phyloP scores from a whole-genome alignment of 805 yeast species.

The Blastobotrys robertii region DNA sequence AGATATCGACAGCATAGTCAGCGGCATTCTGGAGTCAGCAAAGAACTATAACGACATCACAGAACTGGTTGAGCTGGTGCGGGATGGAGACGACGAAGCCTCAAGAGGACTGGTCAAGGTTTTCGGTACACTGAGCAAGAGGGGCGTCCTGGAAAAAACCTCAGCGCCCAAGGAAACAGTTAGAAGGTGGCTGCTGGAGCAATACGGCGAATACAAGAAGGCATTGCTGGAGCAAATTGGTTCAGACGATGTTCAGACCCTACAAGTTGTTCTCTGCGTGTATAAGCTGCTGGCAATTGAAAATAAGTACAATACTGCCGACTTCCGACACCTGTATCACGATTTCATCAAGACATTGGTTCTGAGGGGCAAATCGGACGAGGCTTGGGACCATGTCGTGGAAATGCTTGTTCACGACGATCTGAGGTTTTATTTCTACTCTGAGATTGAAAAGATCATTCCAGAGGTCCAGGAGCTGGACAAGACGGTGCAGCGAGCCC shows the following conservation, averaged over 20 bases:
- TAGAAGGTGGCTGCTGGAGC: conserved; percentile 53
- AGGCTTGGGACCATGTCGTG: conserved; percentile 44
- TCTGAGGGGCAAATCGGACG: conserved; percentile 27
- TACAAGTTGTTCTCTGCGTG: conserved; percentile 12
- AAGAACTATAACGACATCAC: conserved; percentile 48
- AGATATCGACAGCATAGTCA: not conserved
- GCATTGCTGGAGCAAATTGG: conserved; percentile 35
- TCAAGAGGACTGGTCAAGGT: conserved; percentile 33
- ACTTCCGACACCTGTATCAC: conserved; percentile 34
- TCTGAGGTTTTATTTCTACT: conserved; percentile 63
- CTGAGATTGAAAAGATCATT: conserved; percentile 34
- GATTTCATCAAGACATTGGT: conserved; percentile 30
- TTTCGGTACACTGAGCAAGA: conserved; percentile 40
- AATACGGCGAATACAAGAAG: conserved; percentile 45
- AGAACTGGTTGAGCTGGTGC: conserved; percentile 35
- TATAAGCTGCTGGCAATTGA: conserved; percentile 35
- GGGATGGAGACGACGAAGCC: conserved; percentile 11
- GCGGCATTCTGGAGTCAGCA: conserved; percentile 33
- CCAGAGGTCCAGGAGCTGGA: conserved; percentile 3
- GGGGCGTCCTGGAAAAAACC: conserved; percentile 30
- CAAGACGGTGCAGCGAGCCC: conserved; percentile 1
- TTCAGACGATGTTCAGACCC: conserved; percentile 5
- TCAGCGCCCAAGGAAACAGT: conserved; percentile 41
- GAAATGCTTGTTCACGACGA: conserved; percentile 59
- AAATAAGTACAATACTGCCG: conserved; percentile 48